A percentile compares a stretch with the other conserved stretches of the same genome.
These are phyloP conservation scores for Pugionium dolabratum DNA, from an alignment of 345 rosid genomes.

Conservation along the genomic window DNA sequence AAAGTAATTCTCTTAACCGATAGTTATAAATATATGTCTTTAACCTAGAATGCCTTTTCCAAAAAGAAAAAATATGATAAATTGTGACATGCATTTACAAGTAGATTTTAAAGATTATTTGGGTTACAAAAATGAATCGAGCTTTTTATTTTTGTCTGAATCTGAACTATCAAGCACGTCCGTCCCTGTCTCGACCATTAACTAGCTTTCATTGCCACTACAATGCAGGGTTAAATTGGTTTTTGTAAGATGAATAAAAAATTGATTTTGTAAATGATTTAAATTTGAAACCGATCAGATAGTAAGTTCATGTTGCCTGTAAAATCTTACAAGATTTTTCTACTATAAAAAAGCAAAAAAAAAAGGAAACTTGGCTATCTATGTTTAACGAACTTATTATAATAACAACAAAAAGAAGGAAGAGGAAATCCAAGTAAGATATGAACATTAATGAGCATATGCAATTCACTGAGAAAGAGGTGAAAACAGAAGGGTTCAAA, in stretches of 20 bases:
- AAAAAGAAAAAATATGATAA: background rate
- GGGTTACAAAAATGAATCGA: conserved; percentile 29
- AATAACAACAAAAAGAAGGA: background rate
- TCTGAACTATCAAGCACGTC: background rate
- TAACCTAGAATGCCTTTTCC: no score
- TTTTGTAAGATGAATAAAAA: no score
- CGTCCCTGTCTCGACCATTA: conserved; percentile 24
- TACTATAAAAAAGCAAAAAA: background rate
- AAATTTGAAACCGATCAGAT: background rate
- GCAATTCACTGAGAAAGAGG: conserved; percentile 35
- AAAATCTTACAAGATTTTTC: background rate
- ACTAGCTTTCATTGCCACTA: conserved; percentile 16
- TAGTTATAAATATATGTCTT: no score
- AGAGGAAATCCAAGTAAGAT: conserved; percentile 14
- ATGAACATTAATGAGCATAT: conserved; percentile 36
- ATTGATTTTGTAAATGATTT: no score
- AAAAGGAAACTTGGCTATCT: background rate
- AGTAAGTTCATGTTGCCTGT: background rate
- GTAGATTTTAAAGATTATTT: conserved; percentile 19
- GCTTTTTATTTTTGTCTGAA: conserved; percentile 25
- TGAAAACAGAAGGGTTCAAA: conserved; percentile 38
- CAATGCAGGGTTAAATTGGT: background rate
- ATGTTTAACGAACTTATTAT: background rate
- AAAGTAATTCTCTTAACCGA: no score
- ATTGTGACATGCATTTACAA: conserved; percentile 17